Base-by-base conservation (phyloP, 805 yeast species). In the Pichia rugopelliculosa region DNA sequence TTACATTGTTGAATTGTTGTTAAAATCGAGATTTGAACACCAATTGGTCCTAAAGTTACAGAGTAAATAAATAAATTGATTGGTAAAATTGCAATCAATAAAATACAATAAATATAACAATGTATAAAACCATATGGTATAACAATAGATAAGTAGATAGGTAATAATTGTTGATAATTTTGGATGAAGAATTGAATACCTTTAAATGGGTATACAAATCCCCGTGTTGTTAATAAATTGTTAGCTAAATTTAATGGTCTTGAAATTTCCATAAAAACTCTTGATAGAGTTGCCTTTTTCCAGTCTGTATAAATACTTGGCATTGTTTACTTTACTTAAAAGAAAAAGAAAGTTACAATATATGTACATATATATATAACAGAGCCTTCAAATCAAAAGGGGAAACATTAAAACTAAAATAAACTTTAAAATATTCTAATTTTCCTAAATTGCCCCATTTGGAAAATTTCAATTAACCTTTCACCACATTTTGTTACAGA, bases 1-100 rank as follows among this genome's bases (percentile, higher is more conserved):
- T 51, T 56, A 15, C 66, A 55, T 43, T 62, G 64, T 46, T 59
- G 62, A 10, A 53, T 44, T 1, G 67, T 54, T n/a, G 54, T 40
- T 1, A 56, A 50, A 6, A 54, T 26, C 3, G 61, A 64, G 23
- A 56, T 40, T 15, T 58, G 42, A 2, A 62, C 39, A 3, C 66
- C 68, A 9, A 61, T 42, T 6, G 67, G 67, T 1, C 66, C 66
- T 22, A 55, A 45, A 10, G 57, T 53, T 13, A 54, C 10, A 20
- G 56, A 44, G 7, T 57, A 50, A 20, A 56, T 45, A 3, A 57
- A 23, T 1, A 58, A 34, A 42, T 61, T 62, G 17, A 61, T 47
- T 12, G 65, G 59, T 33, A 57, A 54, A 36, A 64, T 38, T 1
- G 54, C 46, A 9, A 50, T 26, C 38, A 57, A 56, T 0, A 61